Conservation (phyloP, 2,329 filamentous ascomycete genomes). For the Cytospora paraplurivora region DNA sequence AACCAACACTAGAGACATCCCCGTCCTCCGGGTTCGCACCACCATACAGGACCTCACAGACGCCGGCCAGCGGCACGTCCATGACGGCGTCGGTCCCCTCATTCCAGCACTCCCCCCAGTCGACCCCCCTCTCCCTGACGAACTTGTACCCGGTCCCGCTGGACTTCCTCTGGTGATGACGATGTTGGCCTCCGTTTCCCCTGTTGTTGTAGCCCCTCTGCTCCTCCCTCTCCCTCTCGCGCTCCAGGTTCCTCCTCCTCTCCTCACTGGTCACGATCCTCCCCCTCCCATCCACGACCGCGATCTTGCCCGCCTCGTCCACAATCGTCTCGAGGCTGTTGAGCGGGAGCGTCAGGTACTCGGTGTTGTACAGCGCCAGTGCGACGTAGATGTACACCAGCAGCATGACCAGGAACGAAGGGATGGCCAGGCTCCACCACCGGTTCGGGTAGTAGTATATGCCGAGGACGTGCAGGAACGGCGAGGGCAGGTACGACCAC, state of each 20-base stretch:
- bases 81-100: conserved; percentile 95
- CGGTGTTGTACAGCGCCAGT: conserved; percentile 86
- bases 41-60: conserved; percentile 92
- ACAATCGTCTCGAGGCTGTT: conserved; percentile 84
- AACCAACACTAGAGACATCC: neutral
- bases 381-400: conserved; percentile 94
- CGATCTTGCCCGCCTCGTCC: conserved; percentile 85
- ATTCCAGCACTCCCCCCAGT: conserved; percentile 86
- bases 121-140: conserved; percentile 39
- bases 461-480: conserved; percentile 87
- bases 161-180: conserved; percentile 38
- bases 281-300: conserved; percentile 75
- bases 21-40: conserved; percentile 43
- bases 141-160: conserved; percentile 18
- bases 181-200: conserved; percentile 28
- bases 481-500: conserved; percentile 90
- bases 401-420: conserved; percentile 84
- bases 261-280: conserved; percentile 42
- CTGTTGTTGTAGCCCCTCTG: conserved; percentile 35
- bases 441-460: conserved; percentile 97
- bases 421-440: conserved; percentile 95
- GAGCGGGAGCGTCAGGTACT: conserved; percentile 81
- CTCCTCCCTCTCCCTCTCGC: conserved; percentile 38
- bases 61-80: conserved; percentile 92
- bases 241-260: conserved; percentile 40